Base-by-base conservation (phyloP, 352 stramenopile species). In the Phytophthora litchii region DNA sequence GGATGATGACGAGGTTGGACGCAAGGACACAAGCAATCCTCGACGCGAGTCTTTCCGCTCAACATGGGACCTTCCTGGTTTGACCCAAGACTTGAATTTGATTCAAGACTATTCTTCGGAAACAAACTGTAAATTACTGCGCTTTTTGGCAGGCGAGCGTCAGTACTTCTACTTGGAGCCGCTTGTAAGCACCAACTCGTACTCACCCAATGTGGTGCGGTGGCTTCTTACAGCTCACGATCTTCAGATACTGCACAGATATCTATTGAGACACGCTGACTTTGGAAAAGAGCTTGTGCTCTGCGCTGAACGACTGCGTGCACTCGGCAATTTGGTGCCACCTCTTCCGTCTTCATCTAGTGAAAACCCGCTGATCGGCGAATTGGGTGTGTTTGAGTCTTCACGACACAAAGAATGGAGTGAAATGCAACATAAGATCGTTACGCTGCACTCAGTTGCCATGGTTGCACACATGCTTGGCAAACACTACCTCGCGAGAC, bases 111-210 rank as follows among this genome's bases (percentile, higher is more conserved):
- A 91, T 69, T 78, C 74, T 3, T 67, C 74, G 8, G 83, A 92
- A 58, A 88, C 67, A 10, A 57, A 89, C 8, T 88, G 78, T 41
- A 71, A 72, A 32, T n/a, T 92, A 31, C 64, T 92, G 17, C 73
- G 54, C 9, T 76, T 89, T 17, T 38, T 92, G 3, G 72, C 74
- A 25, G 83, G 83, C 1, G 72, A 91, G 50, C 78, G 83, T 5
- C 83, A 92, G 49, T 92, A 92, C 25, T 92, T 92, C 21, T 92
- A 91, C 51, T 49, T 92, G 17, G 78, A 91, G 44, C 78, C 78
- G 1, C 64, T 91, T 12, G 20, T 19, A 17, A 37, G 13, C 37
- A 57, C 20, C 2, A 37, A 8, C 32, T 67, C 34, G 32, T 65
- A 45, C 40, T 61, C 59, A 2, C 45, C 46, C 10, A 55, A 71